Percentiles rank a stretch among this genome's conserved stretches.
Conservation (phyloP, 805 yeast genomes). For the Candida xyloterini region DNA sequence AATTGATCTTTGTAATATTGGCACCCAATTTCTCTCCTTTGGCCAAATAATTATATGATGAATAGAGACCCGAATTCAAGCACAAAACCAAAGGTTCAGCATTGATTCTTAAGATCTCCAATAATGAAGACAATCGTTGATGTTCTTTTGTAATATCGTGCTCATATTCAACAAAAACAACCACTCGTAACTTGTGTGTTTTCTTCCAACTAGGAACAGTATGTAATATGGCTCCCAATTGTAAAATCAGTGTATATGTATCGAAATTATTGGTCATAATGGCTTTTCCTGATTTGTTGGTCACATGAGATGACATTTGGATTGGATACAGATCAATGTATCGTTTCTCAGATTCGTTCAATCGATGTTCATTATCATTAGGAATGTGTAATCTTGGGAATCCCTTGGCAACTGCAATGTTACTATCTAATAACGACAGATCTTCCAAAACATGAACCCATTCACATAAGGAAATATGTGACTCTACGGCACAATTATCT, state of each 20-base stretch:
- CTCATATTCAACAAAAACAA: slow-evolving; percentile 82
- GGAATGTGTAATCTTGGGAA: slow-evolving; percentile 72
- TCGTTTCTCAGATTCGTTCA: slow-evolving; percentile 36
- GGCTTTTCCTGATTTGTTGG: slow-evolving; percentile 55
- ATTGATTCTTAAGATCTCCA: slow-evolving; percentile 77
- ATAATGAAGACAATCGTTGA: slow-evolving; percentile 55
- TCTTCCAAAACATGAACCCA: slow-evolving; percentile 96
- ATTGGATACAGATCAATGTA: slow-evolving; percentile 92
- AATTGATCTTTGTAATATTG: slow-evolving; percentile 45
- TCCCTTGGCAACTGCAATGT: slow-evolving; percentile 92
- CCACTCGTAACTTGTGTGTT: slow-evolving; percentile 71
- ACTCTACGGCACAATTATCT: slow-evolving; percentile 70
- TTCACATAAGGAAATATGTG: slow-evolving; percentile 64
- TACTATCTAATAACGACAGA: slow-evolving; percentile 79
- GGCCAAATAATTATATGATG: slow-evolving; percentile 71
- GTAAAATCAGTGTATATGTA: slow-evolving; percentile 90
- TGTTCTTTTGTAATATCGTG: slow-evolving; percentile 71
- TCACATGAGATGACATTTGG: slow-evolving; percentile 87
- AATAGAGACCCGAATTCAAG: slow-evolving; percentile 51
- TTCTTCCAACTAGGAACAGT: slow-evolving; percentile 93
- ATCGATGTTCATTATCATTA: slow-evolving; percentile 31
- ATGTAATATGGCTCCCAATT: slow-evolving; percentile 85
- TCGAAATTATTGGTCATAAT: slow-evolving; percentile 88
- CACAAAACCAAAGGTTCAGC: slow-evolving; percentile 78
- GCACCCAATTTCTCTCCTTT: slow-evolving; percentile 52